Evolutionary conservation across 148 eudicot species (phyloP).

Genomic region (Dianthus caryophyllus): DNA sequence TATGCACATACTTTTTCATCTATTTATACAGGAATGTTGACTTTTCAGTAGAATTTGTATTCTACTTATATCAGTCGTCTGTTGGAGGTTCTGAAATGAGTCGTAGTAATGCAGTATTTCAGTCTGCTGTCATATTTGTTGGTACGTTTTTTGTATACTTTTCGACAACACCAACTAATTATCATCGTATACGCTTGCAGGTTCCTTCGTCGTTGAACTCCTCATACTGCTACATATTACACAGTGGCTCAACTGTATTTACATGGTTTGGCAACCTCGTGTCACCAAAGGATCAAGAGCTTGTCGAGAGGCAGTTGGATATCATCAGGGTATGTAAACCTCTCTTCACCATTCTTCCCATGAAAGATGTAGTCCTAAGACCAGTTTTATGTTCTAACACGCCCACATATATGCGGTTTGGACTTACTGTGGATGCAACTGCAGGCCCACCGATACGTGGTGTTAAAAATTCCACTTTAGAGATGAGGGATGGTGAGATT

Average conservation of each 20-base stretch:
- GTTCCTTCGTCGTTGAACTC: slow-evolving; percentile 85
- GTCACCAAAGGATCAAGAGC: slow-evolving; percentile 65
- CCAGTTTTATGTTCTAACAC: too few relatives aligned
- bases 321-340: slow-evolving; percentile 56
- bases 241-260: slow-evolving; percentile 65
- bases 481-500: too few relatives aligned
- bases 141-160: too few relatives aligned
- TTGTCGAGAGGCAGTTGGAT: slow-evolving; percentile 90
- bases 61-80: not conserved
- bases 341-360: not conserved
- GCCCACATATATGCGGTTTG: too few relatives aligned
- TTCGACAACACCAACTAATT: not conserved
- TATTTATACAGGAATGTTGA: not conserved
- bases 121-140: too few relatives aligned
- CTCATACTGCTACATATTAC: slow-evolving; percentile 78
- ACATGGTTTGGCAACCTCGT: slow-evolving; percentile 79
- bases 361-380: not conserved
- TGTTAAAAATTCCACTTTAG: too few relatives aligned
- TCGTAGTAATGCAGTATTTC: not conserved
- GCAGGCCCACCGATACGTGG: too few relatives aligned
- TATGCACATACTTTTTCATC: not conserved
- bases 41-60: not conserved
- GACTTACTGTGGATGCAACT: too few relatives aligned
- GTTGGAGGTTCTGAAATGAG: not conserved
- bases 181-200: slow-evolving; percentile 33